These are phyloP conservation scores for Filosporella fistucella DNA, from an alignment of 495 filamentous ascomycete species.

Conservation along the genomic window DNA sequence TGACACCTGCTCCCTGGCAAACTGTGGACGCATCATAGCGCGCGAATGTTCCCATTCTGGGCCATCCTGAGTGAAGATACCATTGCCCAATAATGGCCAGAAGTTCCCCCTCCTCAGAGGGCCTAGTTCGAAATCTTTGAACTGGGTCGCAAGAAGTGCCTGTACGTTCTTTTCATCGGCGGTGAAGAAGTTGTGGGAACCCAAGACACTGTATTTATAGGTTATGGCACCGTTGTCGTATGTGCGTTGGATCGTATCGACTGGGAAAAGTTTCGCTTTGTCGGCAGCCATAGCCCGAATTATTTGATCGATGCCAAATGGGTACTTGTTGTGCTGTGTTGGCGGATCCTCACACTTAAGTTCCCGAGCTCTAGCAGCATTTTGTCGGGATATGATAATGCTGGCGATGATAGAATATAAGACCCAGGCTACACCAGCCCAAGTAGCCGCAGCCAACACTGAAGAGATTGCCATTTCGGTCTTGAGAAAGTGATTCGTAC, in stretches of 20 bases:
- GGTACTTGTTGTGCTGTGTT: conserved; percentile 8
- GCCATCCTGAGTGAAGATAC: conserved; percentile 70
- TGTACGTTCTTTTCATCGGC: conserved; percentile 61
- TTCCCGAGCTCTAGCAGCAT: conserved; percentile 6
- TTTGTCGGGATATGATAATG: conserved; percentile 1
- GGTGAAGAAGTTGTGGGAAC: conserved; percentile 8
- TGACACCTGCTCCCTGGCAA: conserved; percentile 43
- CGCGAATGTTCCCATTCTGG: conserved; percentile 48
- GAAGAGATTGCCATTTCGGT: neutral
- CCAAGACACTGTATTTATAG: conserved; percentile 13
- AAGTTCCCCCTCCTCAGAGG: conserved; percentile 39
- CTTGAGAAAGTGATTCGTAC: too few relatives aligned
- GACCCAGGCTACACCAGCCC: conserved; percentile 1
- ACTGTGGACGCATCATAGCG: conserved; percentile 38
- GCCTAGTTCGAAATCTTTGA: conserved; percentile 59
- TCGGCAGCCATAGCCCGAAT: conserved; percentile 21
- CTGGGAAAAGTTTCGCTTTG: conserved; percentile 23
- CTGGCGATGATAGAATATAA: conserved; percentile 3
- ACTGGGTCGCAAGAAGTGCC: conserved; percentile 54
- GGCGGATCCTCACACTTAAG: conserved; percentile 19
- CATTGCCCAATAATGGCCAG: conserved; percentile 56
- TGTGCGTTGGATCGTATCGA: conserved; percentile 21
- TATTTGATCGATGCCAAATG: conserved; percentile 19
- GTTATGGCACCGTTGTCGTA: conserved; percentile 19
- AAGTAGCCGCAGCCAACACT: neutral